Base-by-base conservation (phyloP, 2,329 filamentous ascomycete genomes). In the Penicillium concentricum region DNA sequence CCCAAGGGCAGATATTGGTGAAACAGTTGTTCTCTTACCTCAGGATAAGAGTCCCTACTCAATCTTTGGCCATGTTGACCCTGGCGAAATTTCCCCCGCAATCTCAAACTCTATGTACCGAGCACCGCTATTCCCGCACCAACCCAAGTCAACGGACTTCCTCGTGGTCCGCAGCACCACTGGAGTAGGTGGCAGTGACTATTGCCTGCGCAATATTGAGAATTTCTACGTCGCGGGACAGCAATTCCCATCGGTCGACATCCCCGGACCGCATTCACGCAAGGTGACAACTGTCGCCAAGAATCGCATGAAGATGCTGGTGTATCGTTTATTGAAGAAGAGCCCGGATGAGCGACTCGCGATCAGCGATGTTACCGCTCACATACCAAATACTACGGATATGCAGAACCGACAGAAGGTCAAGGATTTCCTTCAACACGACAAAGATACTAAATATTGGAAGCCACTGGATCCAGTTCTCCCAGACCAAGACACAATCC, bases 221-320 rank as follows among this genome's bases (percentile, higher is more conserved):
- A 90, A 97, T 69, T 78, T 99, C 6, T 93, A 90, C 69, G 88
- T 91, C 18, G 94, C 96, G 24, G 94, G 94, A 7, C 94, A 99
- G 72, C 89, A 93, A 54, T 92, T 97, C 69, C 94, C 94, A 1
- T 91, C 90, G 0, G 86, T 93, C 30, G 92, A 97, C 67, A 89
- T 99, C 5, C 94, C 94, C 3, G 92, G 92, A 0, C 93, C 92
- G 3, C 92, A 97, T 72, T 95, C 92, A 37, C 84, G 94, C 59
- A 96, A 94, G 73, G 93, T 97, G 30, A 99, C 94, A 0, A 96
- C 95, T 56, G 92, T 93, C n/a, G 88, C 91, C 35, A 99, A 99
- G 79, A 96, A 94, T 74, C 87, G 94, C 35, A 87, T 99, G 74
- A 96, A 94, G 79, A 97, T 97, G 88, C 87, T 99, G 38, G 90